A percentile compares a stretch with the other conserved stretches of the same genome.
These are phyloP conservation scores for Trichoderma endophyticum DNA, from an alignment of 2,329 filamentous ascomycete genomes.

Conservation along the genomic window DNA sequence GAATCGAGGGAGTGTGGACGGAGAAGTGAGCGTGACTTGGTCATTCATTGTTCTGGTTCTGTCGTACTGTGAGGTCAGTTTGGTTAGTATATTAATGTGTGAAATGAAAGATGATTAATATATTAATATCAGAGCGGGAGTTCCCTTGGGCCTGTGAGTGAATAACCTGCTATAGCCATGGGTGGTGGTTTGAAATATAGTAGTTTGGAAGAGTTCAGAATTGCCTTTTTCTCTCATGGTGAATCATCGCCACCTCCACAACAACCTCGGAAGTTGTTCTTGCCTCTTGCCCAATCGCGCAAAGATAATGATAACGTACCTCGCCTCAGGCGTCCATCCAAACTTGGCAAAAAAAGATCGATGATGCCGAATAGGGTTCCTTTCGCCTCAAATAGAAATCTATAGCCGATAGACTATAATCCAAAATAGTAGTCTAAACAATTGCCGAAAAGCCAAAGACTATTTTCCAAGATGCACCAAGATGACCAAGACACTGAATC, in stretches of 20 bases:
- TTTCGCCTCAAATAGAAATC: background rate
- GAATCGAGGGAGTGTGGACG: conserved; percentile 24
- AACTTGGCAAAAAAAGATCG: background rate
- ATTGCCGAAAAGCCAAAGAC: background rate
- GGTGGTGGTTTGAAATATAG: background rate
- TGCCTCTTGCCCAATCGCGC: background rate
- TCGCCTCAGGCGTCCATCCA: background rate
- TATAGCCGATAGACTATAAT: background rate
- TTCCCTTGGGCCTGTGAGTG: background rate
- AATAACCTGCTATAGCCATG: background rate
- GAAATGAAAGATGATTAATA: background rate
- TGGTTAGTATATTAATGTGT: background rate
- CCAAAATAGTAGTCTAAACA: background rate
- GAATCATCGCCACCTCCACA: background rate
- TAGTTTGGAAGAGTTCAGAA: background rate
- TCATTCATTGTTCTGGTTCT: background rate
- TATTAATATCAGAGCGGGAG: background rate
- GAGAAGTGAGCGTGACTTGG: background rate
- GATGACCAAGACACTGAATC: background rate
- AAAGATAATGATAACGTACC: background rate
- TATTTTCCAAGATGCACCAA: background rate
- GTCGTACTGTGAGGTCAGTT: background rate
- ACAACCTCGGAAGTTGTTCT: background rate
- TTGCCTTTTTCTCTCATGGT: background rate
- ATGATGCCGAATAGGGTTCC: background rate